Evolutionary conservation across 2,329 filamentous ascomycete genomes (phyloP).

Genomic region (Ophiostoma ulmi): DNA sequence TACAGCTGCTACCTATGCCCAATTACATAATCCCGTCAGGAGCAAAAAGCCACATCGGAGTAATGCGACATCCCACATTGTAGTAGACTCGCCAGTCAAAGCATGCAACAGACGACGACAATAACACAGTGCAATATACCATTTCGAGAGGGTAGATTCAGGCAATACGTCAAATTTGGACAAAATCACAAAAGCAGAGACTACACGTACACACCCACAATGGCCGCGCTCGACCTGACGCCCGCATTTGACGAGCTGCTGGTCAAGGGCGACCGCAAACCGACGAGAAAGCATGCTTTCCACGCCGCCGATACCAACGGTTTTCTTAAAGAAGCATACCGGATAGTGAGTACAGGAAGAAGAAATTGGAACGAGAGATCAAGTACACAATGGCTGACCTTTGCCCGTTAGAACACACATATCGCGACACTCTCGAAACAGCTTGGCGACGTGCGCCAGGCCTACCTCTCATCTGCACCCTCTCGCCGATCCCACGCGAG

Average conservation of each 20-base stretch:
- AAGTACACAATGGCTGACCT: conserved; percentile 6
- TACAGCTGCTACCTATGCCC: conserved; percentile 1
- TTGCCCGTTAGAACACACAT: conserved; percentile 63
- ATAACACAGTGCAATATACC: background rate
- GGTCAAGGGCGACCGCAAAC: conserved; percentile 34
- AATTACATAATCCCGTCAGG: background rate
- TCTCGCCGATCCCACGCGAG: conserved; percentile 53
- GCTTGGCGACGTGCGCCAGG: conserved; percentile 75
- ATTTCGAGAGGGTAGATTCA: too few species aligned
- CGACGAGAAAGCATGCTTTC: conserved; percentile 34
- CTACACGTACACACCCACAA: conserved; percentile 10
- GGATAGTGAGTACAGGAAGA: conserved; percentile 57
- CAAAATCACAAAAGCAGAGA: too few species aligned
- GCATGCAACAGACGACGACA: background rate
- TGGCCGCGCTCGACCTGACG: conserved; percentile 55
- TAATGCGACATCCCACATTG: background rate
- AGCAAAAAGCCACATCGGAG: conserved; percentile 7
- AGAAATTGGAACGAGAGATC: background rate
- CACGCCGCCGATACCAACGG: conserved; percentile 61
- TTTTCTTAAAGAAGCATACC: conserved; percentile 90
- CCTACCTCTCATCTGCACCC: conserved; percentile 80
- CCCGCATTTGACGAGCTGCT: conserved; percentile 64
- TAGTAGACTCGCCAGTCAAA: background rate
- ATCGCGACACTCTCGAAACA: conserved; percentile 75
- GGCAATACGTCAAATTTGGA: too few species aligned